phyloP scores from a whole-genome alignment of 805 yeast species.

The Lipomyces yamanashiensis region DNA sequence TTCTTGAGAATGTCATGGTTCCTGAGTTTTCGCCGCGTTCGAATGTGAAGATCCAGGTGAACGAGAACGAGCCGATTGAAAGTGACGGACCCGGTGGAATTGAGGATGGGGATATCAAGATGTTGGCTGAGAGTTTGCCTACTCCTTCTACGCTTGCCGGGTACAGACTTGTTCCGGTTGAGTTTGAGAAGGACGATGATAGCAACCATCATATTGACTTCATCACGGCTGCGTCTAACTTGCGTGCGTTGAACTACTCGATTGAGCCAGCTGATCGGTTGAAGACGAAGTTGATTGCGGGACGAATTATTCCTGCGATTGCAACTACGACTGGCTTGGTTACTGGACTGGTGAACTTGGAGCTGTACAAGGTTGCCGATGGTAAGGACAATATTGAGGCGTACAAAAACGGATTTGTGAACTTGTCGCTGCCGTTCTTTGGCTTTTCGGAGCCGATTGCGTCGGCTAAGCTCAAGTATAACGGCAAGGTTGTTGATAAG shows the following conservation, averaged over 20 bases:
- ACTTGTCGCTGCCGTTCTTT: slow-evolving; percentile 91
- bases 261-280: slow-evolving; percentile 72
- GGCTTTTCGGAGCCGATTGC: slow-evolving; percentile 96
- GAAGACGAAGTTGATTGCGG: slow-evolving; percentile 96
- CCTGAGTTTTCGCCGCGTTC: slow-evolving; percentile 76
- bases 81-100: slow-evolving; percentile 44
- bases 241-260: slow-evolving; percentile 78
- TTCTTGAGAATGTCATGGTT: slow-evolving; percentile 55
- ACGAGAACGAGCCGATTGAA: slow-evolving; percentile 86
- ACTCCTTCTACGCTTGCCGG: slow-evolving; percentile 88
- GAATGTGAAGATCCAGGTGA: slow-evolving; percentile 81
- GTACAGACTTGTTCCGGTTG: slow-evolving; percentile 83
- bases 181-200: slow-evolving; percentile 98
- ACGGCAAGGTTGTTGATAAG: slow-evolving; percentile 75
- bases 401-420: slow-evolving; percentile 89
- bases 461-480: slow-evolving; percentile 81
- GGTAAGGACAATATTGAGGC: slow-evolving; percentile 70
- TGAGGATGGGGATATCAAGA: slow-evolving; percentile 68
- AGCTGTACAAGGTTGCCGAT: slow-evolving; percentile 86
- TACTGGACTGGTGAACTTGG: slow-evolving; percentile 91
- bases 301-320: slow-evolving; percentile 97
- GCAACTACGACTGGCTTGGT: slow-evolving; percentile 99
- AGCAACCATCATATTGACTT: slow-evolving; percentile 95
- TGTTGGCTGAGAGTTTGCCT: slow-evolving; percentile 79
- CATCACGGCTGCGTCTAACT: slow-evolving; percentile 92